Percentiles rank a stretch among this genome's conserved stretches.
phyloP scores from a whole-genome alignment of 768 basidiomycete genomes.

The Leccinum barrowsii region DNA sequence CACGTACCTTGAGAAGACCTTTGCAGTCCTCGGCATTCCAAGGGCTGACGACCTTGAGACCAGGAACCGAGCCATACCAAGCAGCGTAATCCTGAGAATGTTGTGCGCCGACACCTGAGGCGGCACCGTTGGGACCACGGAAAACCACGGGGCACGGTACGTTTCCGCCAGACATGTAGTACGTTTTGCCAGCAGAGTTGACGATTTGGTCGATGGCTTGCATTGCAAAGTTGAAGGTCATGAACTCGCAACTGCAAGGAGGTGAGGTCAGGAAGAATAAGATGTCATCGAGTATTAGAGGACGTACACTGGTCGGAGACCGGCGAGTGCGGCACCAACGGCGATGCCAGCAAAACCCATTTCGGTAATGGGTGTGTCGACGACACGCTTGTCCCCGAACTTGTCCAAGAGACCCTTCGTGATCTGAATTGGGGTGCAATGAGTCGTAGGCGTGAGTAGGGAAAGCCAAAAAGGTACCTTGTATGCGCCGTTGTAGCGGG shows the following conservation, averaged over 20 bases:
- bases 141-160: slow-evolving; percentile 98
- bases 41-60: slow-evolving; percentile 95
- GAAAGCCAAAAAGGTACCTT: slow-evolving; percentile 50
- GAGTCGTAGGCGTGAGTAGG: slow-evolving; percentile 8
- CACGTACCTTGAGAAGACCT: slow-evolving; percentile 85
- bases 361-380: slow-evolving; percentile 96
- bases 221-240: slow-evolving; percentile 99
- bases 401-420: slow-evolving; percentile 99
- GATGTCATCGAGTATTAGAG: not conserved
- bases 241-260: slow-evolving; percentile 86
- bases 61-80: slow-evolving; percentile 92
- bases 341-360: slow-evolving; percentile 99
- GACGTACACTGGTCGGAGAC: slow-evolving; percentile 85
- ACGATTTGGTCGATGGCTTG: slow-evolving; percentile 99
- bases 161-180: slow-evolving; percentile 99
- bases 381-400: slow-evolving; percentile 97
- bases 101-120: slow-evolving; percentile 93
- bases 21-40: slow-evolving; percentile 99
- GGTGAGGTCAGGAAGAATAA: slow-evolving; percentile 7
- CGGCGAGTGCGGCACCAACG: slow-evolving; percentile 90
- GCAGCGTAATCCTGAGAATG: slow-evolving; percentile 97
- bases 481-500: slow-evolving; percentile 97
- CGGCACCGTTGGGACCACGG: slow-evolving; percentile 99
- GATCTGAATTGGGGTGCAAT: slow-evolving; percentile 49
- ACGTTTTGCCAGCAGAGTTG: slow-evolving; percentile 99